A percentile compares a stretch with the other conserved stretches of the same genome.
These are phyloP conservation scores for Quercus lobata DNA, from an alignment of 331 rosid genomes.

Conservation along the genomic window DNA sequence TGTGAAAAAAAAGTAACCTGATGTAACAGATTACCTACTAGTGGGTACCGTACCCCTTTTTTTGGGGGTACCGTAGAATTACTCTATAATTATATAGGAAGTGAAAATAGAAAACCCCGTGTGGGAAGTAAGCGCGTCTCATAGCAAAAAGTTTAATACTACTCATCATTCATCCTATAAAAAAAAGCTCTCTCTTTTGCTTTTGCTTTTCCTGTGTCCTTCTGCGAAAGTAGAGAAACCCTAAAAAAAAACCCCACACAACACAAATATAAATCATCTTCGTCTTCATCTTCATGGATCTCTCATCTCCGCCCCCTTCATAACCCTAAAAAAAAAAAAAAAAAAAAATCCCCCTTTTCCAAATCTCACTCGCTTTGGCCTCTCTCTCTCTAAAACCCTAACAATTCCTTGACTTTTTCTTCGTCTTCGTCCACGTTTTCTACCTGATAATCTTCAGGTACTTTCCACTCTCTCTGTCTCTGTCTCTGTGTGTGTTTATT, in stretches of 20 bases:
- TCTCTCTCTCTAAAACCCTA: conserved; percentile 1
- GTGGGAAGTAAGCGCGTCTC: background rate
- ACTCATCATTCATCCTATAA: background rate
- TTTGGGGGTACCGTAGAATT: too few relatives aligned
- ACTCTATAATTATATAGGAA: too few relatives aligned
- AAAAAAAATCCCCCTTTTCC: background rate
- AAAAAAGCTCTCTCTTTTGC: background rate
- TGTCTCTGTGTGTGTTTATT: background rate
- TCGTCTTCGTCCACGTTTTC: background rate
- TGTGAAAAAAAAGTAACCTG: too few relatives aligned
- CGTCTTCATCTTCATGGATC: background rate
- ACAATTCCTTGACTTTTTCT: background rate
- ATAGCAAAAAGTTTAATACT: too few relatives aligned
- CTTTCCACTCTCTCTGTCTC: background rate
- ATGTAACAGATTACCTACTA: too few relatives aligned
- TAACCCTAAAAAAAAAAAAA: conserved; percentile 2
- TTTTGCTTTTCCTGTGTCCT: too few relatives aligned
- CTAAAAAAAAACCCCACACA: background rate
- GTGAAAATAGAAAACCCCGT: too few relatives aligned
- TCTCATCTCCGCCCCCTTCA: background rate
- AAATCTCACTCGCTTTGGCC: conserved; percentile 1
- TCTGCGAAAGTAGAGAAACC: background rate
- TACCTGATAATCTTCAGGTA: conserved; percentile 17
- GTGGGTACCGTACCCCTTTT: too few relatives aligned
- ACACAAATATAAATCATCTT: background rate